phyloP scores from a whole-genome alignment of 164 flowering plant species.

The Stephania cephalantha region DNA sequence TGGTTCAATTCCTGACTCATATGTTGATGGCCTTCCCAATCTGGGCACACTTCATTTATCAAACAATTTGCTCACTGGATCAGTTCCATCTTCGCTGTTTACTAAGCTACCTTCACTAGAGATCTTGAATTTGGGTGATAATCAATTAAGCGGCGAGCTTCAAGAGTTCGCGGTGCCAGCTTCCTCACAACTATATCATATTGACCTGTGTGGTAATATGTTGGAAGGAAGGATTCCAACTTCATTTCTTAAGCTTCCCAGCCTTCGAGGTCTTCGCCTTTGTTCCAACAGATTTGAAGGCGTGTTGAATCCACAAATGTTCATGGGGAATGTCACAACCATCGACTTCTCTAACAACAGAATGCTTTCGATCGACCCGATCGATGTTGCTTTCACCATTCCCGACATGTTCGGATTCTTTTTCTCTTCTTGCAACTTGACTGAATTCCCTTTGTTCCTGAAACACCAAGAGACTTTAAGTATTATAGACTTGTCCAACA shows the following conservation, averaged over 20 bases:
- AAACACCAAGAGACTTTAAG: neutral
- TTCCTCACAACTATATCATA: neutral
- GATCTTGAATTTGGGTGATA: neutral
- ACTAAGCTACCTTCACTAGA: neutral
- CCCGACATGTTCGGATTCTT: neutral
- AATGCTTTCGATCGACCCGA: neutral
- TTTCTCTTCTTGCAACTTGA: neutral
- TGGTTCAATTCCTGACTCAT: conserved; percentile 23
- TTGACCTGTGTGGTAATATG: neutral
- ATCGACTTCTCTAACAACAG: neutral
- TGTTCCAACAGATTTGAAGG: neutral
- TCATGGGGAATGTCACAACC: neutral
- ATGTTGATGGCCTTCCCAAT: conserved; percentile 14
- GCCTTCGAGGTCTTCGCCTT: neutral
- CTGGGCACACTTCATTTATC: neutral
- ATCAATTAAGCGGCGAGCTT: neutral
- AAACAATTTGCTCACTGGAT: neutral
- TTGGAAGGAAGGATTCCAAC: neutral
- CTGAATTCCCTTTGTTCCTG: neutral
- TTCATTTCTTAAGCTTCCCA: neutral
- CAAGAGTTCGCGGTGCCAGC: neutral
- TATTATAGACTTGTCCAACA: neutral
- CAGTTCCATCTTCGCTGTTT: neutral
- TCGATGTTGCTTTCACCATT: neutral
- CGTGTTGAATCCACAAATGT: neutral